Evolutionary conservation across 805 yeast genomes (phyloP).

Genomic region (Pichia nakasei): DNA sequence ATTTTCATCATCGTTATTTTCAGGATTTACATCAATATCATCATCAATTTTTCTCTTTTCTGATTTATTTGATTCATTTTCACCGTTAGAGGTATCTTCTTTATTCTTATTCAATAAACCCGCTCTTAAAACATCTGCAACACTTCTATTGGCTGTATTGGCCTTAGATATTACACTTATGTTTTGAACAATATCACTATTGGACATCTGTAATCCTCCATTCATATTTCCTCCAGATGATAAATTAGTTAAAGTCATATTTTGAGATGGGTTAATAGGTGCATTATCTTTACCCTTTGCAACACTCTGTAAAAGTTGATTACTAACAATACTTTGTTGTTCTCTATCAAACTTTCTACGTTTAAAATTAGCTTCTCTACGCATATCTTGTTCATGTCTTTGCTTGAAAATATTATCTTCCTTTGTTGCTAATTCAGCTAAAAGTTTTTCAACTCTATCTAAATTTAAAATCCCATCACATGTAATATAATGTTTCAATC

Average conservation of each 20-base stretch:
- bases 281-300: constrained; percentile 72
- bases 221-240: constrained; percentile 68
- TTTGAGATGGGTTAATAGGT: constrained; percentile 57
- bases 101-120: constrained; percentile 21
- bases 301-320: constrained; percentile 40
- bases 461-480: constrained; percentile 81
- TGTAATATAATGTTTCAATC: constrained; percentile 69
- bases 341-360: constrained; percentile 43
- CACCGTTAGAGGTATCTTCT: constrained; percentile 8
- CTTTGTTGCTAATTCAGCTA: constrained; percentile 54
- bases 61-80: constrained; percentile 21
- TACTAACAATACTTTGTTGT: constrained; percentile 36
- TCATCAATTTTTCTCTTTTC: constrained; percentile 17
- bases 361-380: constrained; percentile 57
- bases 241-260: constrained; percentile 63
- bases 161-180: constrained; percentile 58
- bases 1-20: constrained; percentile 21
- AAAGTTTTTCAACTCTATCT: constrained; percentile 63
- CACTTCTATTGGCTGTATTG: constrained; percentile 58
- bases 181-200: constrained; percentile 61
- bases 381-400: constrained; percentile 58
- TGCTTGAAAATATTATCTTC: constrained; percentile 73
- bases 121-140: constrained; percentile 51
- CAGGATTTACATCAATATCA: constrained; percentile 13
- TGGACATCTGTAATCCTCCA: constrained; percentile 51